Evolutionary conservation across 768 basidiomycete genomes (phyloP).

Genomic region (Termitomyces titanicus): DNA sequence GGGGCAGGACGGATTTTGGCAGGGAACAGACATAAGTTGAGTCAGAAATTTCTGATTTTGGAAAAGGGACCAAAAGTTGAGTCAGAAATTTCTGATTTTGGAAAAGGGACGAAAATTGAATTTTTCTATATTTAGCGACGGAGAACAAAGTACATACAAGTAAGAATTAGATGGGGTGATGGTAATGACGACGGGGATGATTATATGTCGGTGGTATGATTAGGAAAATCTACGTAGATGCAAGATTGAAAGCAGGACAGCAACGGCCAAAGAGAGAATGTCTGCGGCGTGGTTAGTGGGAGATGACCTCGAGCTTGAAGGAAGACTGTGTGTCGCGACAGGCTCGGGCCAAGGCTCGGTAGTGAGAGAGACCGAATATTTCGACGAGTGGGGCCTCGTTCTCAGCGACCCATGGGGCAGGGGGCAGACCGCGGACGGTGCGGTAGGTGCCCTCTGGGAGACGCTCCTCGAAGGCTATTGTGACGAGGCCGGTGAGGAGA

Average conservation of each 20-base stretch:
- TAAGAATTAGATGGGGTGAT: slow-evolving; percentile 10
- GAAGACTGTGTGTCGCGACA: slow-evolving; percentile 68
- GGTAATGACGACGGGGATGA: slow-evolving; percentile 13
- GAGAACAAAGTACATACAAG: slow-evolving; percentile 8
- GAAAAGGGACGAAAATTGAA: too few relatives aligned
- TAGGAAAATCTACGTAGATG: slow-evolving; percentile 11
- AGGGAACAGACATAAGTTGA: slow-evolving; percentile 35
- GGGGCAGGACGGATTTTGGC: slow-evolving; percentile 68
- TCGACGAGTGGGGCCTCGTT: slow-evolving; percentile 66
- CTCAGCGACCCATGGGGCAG: slow-evolving; percentile 71
- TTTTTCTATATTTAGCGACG: slow-evolving; percentile 10
- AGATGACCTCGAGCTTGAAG: slow-evolving; percentile 69
- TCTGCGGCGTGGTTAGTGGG: slow-evolving; percentile 20
- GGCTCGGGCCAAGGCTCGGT: slow-evolving; percentile 67
- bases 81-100: too few relatives aligned
- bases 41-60: too few relatives aligned
- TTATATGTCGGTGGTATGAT: slow-evolving; percentile 23
- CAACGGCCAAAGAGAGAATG: slow-evolving; percentile 30
- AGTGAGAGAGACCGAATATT: slow-evolving; percentile 72
- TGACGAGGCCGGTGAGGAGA: slow-evolving; percentile 68
- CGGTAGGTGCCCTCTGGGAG: slow-evolving; percentile 67
- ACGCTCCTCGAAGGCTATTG: slow-evolving; percentile 71
- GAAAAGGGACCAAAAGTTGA: too few relatives aligned
- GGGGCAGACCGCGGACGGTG: slow-evolving; percentile 75
- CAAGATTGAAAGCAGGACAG: slow-evolving; percentile 25